Evolutionary conservation across 2,329 filamentous ascomycete genomes (phyloP).

Genomic region (Cordyceps cateniannulata): DNA sequence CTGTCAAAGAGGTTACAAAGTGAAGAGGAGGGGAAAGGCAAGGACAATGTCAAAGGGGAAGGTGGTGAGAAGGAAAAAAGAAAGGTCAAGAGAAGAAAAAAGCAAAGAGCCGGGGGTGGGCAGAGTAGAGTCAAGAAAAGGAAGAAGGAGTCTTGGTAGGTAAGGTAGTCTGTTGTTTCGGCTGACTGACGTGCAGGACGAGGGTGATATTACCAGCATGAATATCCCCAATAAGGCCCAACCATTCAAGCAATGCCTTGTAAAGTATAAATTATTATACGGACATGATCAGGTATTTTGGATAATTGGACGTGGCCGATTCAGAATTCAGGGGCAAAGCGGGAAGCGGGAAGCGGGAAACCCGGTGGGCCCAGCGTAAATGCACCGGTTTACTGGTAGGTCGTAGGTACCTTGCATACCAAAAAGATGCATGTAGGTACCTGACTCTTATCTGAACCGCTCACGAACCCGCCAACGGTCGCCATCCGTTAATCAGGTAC

Average conservation of each 20-base stretch:
- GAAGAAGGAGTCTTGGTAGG: too few species aligned
- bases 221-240: neutral
- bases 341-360: neutral
- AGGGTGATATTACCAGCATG: neutral
- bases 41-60: neutral
- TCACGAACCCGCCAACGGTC: too few species aligned
- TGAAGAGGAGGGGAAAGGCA: neutral
- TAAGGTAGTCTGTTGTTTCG: neutral
- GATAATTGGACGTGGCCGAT: neutral
- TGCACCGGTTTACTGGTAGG: too few species aligned
- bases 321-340: neutral
- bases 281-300: too few species aligned
- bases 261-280: too few species aligned
- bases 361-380: neutral
- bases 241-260: too few species aligned
- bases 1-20: neutral
- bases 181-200: conserved; percentile 1
- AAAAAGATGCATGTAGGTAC: too few species aligned
- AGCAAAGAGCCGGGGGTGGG: neutral
- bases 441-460: too few species aligned
- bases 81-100: conserved; percentile 4
- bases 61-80: neutral
- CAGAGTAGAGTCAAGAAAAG: neutral
- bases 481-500: too few species aligned
- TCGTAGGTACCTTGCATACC: too few species aligned